These are phyloP conservation scores for Mangifera indica DNA, from an alignment of 345 rosid genomes.

Conservation along the genomic window DNA sequence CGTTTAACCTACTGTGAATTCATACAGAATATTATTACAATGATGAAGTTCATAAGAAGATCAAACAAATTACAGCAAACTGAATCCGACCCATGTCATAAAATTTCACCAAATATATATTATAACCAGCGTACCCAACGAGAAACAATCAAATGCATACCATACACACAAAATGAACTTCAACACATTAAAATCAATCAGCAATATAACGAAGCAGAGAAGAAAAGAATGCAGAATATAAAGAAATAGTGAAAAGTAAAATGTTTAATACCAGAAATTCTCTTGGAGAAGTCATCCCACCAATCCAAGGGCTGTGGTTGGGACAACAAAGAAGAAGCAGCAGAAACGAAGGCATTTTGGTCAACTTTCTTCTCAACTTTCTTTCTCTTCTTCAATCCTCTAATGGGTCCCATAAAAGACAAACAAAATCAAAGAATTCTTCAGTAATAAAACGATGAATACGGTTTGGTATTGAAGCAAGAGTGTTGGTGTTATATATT, in stretches of 20 bases:
- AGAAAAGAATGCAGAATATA: constrained; percentile 4
- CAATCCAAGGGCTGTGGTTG: constrained; percentile 53
- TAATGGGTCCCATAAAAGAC: constrained; percentile 41
- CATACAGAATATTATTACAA: constrained; percentile 10
- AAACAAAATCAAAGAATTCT: constrained; percentile 12
- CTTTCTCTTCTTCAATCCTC: constrained; percentile 50
- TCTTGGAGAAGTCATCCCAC: constrained; percentile 73
- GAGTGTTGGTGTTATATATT: constrained; percentile 1
- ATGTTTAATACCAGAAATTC: constrained; percentile 55
- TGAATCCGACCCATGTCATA: constrained; percentile 24
- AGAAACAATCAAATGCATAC: constrained; percentile 16
- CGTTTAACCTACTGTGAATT: constrained; percentile 2
- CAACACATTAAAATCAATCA: constrained; percentile 19
- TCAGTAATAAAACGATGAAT: neutral
- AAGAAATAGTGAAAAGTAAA: neutral
- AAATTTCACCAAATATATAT: constrained; percentile 11
- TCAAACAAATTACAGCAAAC: constrained; percentile 26
- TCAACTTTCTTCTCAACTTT: constrained; percentile 65
- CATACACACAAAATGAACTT: neutral
- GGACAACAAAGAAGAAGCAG: constrained; percentile 24
- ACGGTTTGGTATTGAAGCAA: neutral
- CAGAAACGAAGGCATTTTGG: constrained; percentile 49
- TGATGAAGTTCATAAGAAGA: neutral
- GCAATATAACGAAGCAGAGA: constrained; percentile 10
- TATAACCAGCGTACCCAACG: constrained; percentile 9